These are phyloP conservation scores for Mimosa pudica DNA, from an alignment of 306 rosid genomes.

Conservation along the genomic window DNA sequence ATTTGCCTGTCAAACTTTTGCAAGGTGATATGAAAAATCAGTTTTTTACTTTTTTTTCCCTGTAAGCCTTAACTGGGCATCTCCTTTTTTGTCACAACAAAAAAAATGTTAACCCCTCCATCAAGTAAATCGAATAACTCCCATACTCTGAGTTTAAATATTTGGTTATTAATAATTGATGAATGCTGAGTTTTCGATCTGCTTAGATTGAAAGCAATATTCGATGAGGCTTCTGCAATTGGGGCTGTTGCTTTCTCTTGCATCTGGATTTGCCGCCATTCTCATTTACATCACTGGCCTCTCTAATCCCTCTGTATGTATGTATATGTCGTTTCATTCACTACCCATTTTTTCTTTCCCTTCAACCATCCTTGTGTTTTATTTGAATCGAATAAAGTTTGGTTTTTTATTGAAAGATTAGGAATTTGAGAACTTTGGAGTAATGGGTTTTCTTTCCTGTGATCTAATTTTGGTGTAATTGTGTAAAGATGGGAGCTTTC, in stretches of 20 bases:
- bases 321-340: constrained; percentile 30
- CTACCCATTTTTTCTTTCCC: constrained; percentile 3
- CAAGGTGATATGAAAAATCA: too few species aligned
- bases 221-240: constrained; percentile 50
- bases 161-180: too few species aligned
- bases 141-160: too few species aligned
- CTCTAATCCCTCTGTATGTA: constrained; percentile 56
- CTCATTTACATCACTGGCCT: constrained; percentile 46
- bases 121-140: neutral
- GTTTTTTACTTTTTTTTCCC: too few species aligned
- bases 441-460: neutral
- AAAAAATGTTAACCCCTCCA: neutral
- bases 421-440: neutral
- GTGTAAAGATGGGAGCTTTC: constrained; percentile 50
- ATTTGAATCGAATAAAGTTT: constrained; percentile 6
- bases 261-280: constrained; percentile 57
- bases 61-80: neutral
- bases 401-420: neutral
- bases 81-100: neutral
- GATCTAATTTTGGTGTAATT: constrained; percentile 20
- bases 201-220: too few species aligned
- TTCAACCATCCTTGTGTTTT: neutral
- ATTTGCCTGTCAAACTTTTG: too few species aligned
- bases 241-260: constrained; percentile 46
- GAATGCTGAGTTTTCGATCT: too few species aligned